phyloP scores from a whole-genome alignment of 352 stramenopile genomes.

The Pythium utonaiense region DNA sequence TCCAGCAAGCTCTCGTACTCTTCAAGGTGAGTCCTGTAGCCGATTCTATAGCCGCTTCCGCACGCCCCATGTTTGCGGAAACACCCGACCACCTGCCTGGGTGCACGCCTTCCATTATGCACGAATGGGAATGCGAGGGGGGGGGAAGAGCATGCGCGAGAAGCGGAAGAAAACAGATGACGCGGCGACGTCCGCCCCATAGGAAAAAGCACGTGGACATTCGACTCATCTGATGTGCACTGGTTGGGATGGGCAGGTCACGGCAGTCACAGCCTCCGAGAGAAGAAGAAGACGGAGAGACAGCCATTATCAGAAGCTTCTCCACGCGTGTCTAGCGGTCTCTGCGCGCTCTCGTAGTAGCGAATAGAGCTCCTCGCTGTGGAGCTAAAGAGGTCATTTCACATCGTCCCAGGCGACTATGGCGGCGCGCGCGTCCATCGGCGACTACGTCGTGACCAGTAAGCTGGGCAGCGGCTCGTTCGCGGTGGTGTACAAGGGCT shows the following conservation, averaged over 20 bases:
- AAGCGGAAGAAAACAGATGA: slow-evolving; percentile 1
- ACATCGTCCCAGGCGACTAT: background rate
- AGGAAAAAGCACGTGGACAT: slow-evolving; percentile 1
- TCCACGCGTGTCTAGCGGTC: no score
- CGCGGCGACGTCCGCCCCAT: background rate
- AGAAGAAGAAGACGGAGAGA: background rate
- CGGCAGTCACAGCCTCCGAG: background rate
- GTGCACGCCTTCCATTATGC: background rate
- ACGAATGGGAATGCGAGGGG: no score
- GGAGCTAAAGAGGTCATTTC: background rate
- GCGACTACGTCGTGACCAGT: slow-evolving; percentile 87
- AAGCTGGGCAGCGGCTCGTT: slow-evolving; percentile 93
- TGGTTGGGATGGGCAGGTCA: slow-evolving; percentile 3
- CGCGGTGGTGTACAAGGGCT: slow-evolving; percentile 86
- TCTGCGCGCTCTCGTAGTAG: no score
- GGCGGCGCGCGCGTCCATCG: slow-evolving; percentile 50
- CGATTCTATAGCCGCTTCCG: background rate
- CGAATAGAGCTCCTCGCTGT: background rate
- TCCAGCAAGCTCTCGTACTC: background rate
- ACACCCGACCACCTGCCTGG: background rate
- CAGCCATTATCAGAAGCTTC: background rate
- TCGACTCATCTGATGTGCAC: background rate
- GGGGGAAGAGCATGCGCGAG: background rate
- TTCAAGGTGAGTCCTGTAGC: background rate
- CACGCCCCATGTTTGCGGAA: background rate